Evolutionary conservation across 2,329 filamentous ascomycete species (phyloP), one percentile per base, ranked within the genome.

Genomic region (Neonectria sp.): DNA sequence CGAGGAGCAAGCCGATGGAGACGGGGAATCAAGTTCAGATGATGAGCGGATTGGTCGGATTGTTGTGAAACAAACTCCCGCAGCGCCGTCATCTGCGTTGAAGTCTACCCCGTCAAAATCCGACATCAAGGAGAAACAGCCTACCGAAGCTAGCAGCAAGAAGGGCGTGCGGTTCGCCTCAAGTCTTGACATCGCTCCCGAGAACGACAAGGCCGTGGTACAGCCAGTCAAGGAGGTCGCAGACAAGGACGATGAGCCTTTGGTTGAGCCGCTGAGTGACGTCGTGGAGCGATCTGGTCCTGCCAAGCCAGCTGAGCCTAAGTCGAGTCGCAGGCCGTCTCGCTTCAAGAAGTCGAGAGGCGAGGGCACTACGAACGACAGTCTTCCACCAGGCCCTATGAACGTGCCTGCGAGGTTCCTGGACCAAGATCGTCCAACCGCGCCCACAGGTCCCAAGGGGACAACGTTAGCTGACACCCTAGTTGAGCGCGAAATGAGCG

Each of bases 121-220:
- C 21, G 80, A 69, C 43, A 70, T 81, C 31, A 80, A 79, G 43
- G 77, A 79, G 52, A 78, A 72, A 55, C 72, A 73, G 29, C 46
- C 63, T 40, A 62, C 65, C 9, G 70, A 70, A 3, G 37, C 45
- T 11, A 68, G 75, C 15, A 73, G 76, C 51, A 88, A 87, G 77
- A 97, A 96, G 82, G 91, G 89, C 17, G 95, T 97, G 29, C 89
- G 92, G n/a, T 97, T 97, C 80, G 91, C 94, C 2, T 83, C 91
- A 37, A 85, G 86, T 6, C 83, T 97, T 37, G 93, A 96, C 73
- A 90, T 97, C 69, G 91, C 92, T 55, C 79, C 79, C 3, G 82
- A 79, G 53, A 76, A 68, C 25, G 72, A 69, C 27, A 72, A 77
- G 25, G 63, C 73, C 7, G 59, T 68, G 17, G 49, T 59, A 51